A percentile compares a stretch with the other conserved stretches of the same genome.
phyloP scores from a whole-genome alignment of 2,329 filamentous ascomycete genomes.

The Cercospora sojina region DNA sequence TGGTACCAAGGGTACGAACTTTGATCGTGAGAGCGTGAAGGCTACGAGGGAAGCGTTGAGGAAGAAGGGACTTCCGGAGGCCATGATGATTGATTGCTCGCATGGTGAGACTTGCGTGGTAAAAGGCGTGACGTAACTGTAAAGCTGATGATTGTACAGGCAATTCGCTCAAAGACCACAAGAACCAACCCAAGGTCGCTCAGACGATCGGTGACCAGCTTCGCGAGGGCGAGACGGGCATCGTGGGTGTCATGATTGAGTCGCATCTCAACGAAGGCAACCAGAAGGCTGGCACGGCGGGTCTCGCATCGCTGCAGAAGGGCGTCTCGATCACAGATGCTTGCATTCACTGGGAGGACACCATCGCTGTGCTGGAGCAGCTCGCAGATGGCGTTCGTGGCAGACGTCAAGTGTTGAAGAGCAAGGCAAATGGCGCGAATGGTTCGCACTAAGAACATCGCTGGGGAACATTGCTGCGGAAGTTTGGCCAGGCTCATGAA shows the following conservation, averaged over 20 bases:
- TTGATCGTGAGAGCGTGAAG: conserved; percentile 79
- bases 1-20: conserved; percentile 90
- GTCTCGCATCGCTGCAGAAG: conserved; percentile 74
- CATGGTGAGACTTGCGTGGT: no score
- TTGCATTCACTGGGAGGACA: conserved; percentile 90
- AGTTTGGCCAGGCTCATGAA: not conserved
- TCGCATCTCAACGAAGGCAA: conserved; percentile 87
- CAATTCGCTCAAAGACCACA: conserved; percentile 96
- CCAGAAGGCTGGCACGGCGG: conserved; percentile 72
- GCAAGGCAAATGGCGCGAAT: conserved; percentile 31
- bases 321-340: conserved; percentile 95
- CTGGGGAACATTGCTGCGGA: not conserved
- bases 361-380: conserved; percentile 76
- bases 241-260: conserved; percentile 98
- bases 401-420: conserved; percentile 56
- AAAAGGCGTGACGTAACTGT: no score
- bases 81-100: conserved; percentile 98
- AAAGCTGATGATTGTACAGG: conserved; percentile 50
- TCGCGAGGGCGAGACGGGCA: conserved; percentile 78
- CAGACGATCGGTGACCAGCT: conserved; percentile 80
- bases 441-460: conserved; percentile 19
- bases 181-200: conserved; percentile 94
- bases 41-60: conserved; percentile 72
- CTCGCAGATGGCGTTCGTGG: conserved; percentile 79
- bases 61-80: conserved; percentile 80